Evolutionary conservation across 208 protist genomes (phyloP).

Genomic region (Tritrichomonas musculus): DNA sequence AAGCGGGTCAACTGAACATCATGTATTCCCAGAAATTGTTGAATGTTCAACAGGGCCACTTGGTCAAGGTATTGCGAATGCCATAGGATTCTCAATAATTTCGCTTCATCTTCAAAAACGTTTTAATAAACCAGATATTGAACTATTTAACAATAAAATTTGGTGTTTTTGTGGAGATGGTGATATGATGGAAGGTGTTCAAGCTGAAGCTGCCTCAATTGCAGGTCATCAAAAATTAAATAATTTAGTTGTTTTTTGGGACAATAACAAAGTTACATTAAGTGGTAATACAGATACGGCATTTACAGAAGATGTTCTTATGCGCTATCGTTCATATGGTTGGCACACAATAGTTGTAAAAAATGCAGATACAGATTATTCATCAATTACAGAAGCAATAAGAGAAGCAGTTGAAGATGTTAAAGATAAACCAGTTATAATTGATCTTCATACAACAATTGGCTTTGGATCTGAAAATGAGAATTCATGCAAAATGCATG

Average conservation of each 20-base stretch:
- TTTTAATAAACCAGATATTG: conserved; percentile 85
- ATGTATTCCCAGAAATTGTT: conserved; percentile 73
- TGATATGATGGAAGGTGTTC: conserved; percentile 75
- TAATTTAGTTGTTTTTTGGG: conserved; percentile 63
- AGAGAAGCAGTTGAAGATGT: conserved; percentile 35
- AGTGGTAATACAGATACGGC: conserved; percentile 71
- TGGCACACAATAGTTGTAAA: conserved; percentile 85
- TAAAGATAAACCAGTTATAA: conserved; percentile 80
- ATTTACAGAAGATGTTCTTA: conserved; percentile 84
- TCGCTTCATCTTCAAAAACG: conserved; percentile 57
- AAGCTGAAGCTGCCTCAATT: conserved; percentile 57
- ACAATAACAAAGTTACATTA: conserved; percentile 61
- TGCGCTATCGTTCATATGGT: conserved; percentile 81
- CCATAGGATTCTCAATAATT: conserved; percentile 39
- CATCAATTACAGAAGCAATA: conserved; percentile 65
- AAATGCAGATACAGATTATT: conserved; percentile 77
- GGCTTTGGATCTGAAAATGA: conserved; percentile 76
- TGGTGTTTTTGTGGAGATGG: conserved; percentile 96
- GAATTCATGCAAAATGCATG: conserved; percentile 86
- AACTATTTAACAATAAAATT: conserved; percentile 85
- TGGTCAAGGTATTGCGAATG: conserved; percentile 86
- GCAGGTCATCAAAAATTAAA: conserved; percentile 58
- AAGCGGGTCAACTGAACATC: conserved; percentile 94
- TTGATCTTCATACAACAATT: conserved; percentile 70
- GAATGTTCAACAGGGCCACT: conserved; percentile 98